These are phyloP conservation scores for Condylostoma magnum DNA, from an alignment of 169 alveolate genomes.

Conservation along the genomic window DNA sequence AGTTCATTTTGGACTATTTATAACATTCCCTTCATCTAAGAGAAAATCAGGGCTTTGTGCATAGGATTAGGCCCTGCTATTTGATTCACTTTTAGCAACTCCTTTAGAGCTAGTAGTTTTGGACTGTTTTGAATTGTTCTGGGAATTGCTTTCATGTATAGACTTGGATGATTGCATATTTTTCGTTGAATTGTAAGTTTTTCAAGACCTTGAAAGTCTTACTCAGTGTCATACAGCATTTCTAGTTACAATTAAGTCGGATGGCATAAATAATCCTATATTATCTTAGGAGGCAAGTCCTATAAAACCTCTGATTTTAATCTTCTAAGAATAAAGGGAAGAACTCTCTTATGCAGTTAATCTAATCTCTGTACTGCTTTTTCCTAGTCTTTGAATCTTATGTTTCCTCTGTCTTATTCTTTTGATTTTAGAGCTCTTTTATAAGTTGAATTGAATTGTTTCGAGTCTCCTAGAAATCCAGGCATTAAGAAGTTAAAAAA, in stretches of 20 bases:
- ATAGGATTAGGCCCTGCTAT: too few species aligned
- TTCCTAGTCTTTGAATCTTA: conserved; percentile 85
- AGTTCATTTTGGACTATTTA: conserved; percentile 63
- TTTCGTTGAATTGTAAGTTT: conserved; percentile 50
- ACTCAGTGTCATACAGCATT: conserved; percentile 29
- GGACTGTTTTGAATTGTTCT: background rate
- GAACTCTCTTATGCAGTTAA: conserved; percentile 67
- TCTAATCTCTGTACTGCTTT: conserved; percentile 72
- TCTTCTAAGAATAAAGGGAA: conserved; percentile 83
- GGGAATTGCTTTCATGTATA: conserved; percentile 19
- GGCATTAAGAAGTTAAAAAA: conserved; percentile 92
- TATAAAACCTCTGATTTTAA: conserved; percentile 75
- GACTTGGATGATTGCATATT: conserved; percentile 70
- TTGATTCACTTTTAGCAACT: conserved; percentile 40
- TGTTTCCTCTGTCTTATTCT: conserved; percentile 62
- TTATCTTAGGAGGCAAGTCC: conserved; percentile 82
- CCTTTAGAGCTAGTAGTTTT: conserved; percentile 55
- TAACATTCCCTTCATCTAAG: conserved; percentile 73
- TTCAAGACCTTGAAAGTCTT: conserved; percentile 36
- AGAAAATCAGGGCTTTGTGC: conserved; percentile 83
- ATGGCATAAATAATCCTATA: conserved; percentile 62
- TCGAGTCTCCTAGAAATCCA: conserved; percentile 87
- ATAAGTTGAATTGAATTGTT: conserved; percentile 85
- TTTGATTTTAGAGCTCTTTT: conserved; percentile 79
- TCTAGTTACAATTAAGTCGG: conserved; percentile 50